Base-by-base conservation (phyloP, 208 protist genomes). In the Leishmania major region DNA sequence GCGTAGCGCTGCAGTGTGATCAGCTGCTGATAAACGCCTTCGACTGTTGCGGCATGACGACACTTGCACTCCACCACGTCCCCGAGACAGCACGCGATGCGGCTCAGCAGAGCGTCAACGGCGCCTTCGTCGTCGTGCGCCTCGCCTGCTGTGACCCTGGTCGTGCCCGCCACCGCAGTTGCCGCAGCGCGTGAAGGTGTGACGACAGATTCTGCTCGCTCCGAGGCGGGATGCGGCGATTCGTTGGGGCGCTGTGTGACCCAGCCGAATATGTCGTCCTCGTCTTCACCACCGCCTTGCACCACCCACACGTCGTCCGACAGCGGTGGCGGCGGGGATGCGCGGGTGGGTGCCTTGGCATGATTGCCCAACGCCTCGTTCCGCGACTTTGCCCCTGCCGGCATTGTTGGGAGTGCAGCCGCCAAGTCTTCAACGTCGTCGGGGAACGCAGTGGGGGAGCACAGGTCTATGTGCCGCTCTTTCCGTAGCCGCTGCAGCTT, bases 241-340 rank as follows among this genome's bases (percentile, higher is more conserved):
- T 28, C 55, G n/a, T 15, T 35, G 55, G 25, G 35, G 35, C 25
- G 28, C 64, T 66, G 60, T 4, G 81, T 85, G 28, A 85, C 81
- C 81, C 81, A 85, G 22, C 77, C 60, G 55, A 85, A 85, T 43
- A 85, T 45, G 59, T 84, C 77, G 11, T 81, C 75, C 8, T 71
- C 76, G n/a, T 72, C 73, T 8, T 71, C 76, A 2, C 5, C 76
- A 0, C 2, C 6, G 3, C 7, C 31, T 53, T 35, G 57, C 19
- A 31, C 19, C n/a, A 25, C 19, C 75, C 25, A 53, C 75, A 37
- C 55, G 40, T 47, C 25, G 25, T 15, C 49, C 35, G 75, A 47
- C 35, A 47, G 47, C 45, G 71, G 71, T 17, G 47, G 71, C 22
- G 40, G 37, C 40, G 22, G 51, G 8, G 53, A 22, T 43, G 75